Evolutionary conservation across 2,329 filamentous ascomycete genomes (phyloP), one percentile per base, ranked within the genome.

Genomic region (Ophiostoma sp.): DNA sequence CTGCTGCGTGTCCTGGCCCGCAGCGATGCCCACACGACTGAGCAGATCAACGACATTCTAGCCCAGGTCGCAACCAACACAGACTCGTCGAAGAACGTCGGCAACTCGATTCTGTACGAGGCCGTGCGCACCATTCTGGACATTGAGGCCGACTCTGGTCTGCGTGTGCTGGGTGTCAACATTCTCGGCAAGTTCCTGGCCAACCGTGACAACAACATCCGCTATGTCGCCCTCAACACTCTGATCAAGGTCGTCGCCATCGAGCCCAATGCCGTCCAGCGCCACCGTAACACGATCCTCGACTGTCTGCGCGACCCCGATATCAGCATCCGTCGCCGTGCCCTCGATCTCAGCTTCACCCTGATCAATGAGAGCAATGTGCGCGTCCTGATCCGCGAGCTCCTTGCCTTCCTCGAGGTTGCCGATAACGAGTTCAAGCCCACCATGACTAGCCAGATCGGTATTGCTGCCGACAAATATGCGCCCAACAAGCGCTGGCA

Each of bases 161-260:
- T 99, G 73, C 87, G 96, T 68, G 95, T 99, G 31, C 85, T 99
- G 35, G 95, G 95, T 76, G 95, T 99, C 75, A 99, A 99, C 78
- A 99, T 99, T 74, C 87, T 99, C 33, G 95, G 96, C 78, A 99
- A 81, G 79, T 99, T 99, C 81, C 82, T 99, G 73, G 90, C 94
- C n/a, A 99, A 99, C 83, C 90, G 94, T 75, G 95, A 99, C 81
- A 99, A 99, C 84, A 99, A 99, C 78, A 99, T 99, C 76, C 90
- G 95, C 79, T 99, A 99, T 77, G 95, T 99, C 68, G 95, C 95
- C 23, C 84, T 99, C 68, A 99, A 99, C 80, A 99, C 95, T 0
- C 83, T 99, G 67, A 96, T 97, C 81, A 98, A 97, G 80, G 95
- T 99, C 23, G 95, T 99, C 66, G 95, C 95, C 4, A 94, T 99